Evolutionary conservation across 2,329 filamentous ascomycete species (phyloP).

Genomic region (Ceratocystis lukuohia): DNA sequence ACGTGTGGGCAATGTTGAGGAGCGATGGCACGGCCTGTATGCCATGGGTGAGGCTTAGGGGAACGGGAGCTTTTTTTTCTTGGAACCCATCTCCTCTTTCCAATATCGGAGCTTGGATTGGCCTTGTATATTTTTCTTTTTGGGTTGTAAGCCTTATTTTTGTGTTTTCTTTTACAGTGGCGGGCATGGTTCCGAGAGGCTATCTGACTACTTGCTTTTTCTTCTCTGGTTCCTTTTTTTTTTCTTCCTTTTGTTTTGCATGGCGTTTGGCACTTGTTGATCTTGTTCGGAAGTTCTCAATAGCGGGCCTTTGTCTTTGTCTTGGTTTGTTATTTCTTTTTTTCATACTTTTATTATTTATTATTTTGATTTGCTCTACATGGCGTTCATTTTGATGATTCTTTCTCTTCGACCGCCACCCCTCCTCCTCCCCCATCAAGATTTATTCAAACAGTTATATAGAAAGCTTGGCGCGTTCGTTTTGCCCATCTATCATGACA

Average conservation of each 20-base stretch:
- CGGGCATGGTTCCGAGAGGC: background rate
- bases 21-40: conserved; percentile 23
- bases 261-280: background rate
- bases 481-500: background rate
- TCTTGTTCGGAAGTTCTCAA: background rate
- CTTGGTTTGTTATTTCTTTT: background rate
- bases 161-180: background rate
- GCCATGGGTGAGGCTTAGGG: conserved; percentile 4
- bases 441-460: background rate
- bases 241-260: conserved; percentile 1
- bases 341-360: background rate
- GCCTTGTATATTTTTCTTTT: background rate
- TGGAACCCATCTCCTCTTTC: no score
- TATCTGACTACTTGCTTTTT: background rate
- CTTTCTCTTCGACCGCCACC: no score
- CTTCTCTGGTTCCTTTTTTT: background rate
- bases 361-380: background rate
- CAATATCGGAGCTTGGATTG: background rate
- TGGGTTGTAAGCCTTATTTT: background rate
- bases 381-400: background rate
- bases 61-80: background rate
- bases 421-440: no score
- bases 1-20: conserved; percentile 54
- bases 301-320: background rate
- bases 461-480: background rate